These are phyloP conservation scores for Synchytrium microbalum DNA, from an alignment of 371 early-diverging fungal genomes.

Conservation along the genomic window DNA sequence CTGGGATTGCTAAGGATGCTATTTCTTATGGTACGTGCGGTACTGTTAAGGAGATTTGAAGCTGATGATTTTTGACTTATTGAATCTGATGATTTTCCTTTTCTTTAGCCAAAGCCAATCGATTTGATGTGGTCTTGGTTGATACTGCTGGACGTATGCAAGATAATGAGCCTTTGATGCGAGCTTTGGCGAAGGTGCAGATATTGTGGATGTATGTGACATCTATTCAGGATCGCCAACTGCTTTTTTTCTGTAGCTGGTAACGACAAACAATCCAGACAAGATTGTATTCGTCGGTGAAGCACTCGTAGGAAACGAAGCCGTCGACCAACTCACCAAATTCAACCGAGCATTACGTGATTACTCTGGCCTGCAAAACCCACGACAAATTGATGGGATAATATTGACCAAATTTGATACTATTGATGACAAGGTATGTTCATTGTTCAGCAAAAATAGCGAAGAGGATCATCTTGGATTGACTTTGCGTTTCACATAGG, in stretches of 20 bases:
- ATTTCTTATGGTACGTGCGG: constrained; percentile 62
- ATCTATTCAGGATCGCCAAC: not conserved
- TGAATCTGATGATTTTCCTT: not conserved
- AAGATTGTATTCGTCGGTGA: constrained; percentile 99
- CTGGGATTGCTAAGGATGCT: constrained; percentile 96
- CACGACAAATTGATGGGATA: constrained; percentile 95
- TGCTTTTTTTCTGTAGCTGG: constrained; percentile 47
- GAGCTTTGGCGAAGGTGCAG: constrained; percentile 79
- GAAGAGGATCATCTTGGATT: not conserved
- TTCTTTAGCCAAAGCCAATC: constrained; percentile 45
- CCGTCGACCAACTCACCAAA: constrained; percentile 94
- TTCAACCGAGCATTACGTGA: constrained; percentile 96
- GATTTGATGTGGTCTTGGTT: constrained; percentile 95
- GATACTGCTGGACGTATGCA: constrained; percentile 99
- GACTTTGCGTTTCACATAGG: no score
- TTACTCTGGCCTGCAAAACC: constrained; percentile 40
- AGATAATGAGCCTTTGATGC: constrained; percentile 97
- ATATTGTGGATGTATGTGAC: constrained; percentile 5
- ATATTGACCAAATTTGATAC: constrained; percentile 98
- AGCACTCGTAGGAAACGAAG: constrained; percentile 98
- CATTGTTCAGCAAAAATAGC: constrained; percentile 18
- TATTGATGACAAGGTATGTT: constrained; percentile 91
- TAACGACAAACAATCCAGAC: constrained; percentile 89
- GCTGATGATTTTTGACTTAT: constrained; percentile 3
- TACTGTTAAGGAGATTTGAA: constrained; percentile 6